A percentile compares a stretch with the other conserved stretches of the same genome.
phyloP scores from a whole-genome alignment of 2,329 filamentous ascomycete genomes.

The Aspergillus brasiliensis region DNA sequence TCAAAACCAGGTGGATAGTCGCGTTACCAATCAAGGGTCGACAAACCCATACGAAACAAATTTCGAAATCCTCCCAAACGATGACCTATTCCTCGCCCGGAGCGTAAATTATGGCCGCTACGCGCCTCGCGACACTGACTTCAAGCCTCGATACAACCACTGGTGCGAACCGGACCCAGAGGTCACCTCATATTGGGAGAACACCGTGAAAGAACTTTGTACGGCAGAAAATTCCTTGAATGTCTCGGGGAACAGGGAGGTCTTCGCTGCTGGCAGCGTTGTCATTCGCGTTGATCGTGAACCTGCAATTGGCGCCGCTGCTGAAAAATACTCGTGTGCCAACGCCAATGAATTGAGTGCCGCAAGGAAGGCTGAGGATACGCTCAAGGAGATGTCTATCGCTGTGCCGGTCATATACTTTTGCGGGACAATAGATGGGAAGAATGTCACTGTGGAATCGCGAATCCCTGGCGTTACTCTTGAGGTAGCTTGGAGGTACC shows the following conservation, averaged over 20 bases:
- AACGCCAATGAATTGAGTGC: slow-evolving; percentile 43
- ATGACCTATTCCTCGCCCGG: slow-evolving; percentile 37
- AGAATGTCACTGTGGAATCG: slow-evolving; percentile 44
- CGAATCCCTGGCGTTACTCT: slow-evolving; percentile 44
- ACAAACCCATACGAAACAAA: slow-evolving; percentile 41
- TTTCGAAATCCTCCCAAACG: slow-evolving; percentile 30
- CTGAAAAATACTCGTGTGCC: slow-evolving; percentile 34
- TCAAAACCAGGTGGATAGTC: slow-evolving; percentile 27
- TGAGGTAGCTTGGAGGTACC: slow-evolving; percentile 42
- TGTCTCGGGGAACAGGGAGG: slow-evolving; percentile 32
- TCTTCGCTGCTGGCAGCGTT: slow-evolving; percentile 39
- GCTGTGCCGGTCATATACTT: slow-evolving; percentile 41
- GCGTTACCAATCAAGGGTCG: slow-evolving; percentile 12
- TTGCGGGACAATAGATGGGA: slow-evolving; percentile 40
- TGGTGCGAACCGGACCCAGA: slow-evolving; percentile 37
- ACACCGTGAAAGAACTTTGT: slow-evolving; percentile 33
- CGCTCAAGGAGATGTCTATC: slow-evolving; percentile 35
- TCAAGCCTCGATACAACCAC: slow-evolving; percentile 35
- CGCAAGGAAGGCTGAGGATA: slow-evolving; percentile 36
- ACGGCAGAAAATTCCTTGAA: slow-evolving; percentile 37
- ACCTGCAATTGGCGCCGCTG: slow-evolving; percentile 24
- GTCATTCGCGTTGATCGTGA: slow-evolving; percentile 41
- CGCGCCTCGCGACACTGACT: slow-evolving; percentile 36
- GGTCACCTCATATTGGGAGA: slow-evolving; percentile 39
- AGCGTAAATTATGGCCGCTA: slow-evolving; percentile 40